Conservation (phyloP, 2,329 filamentous ascomycete species). For the Kalaharituber pfeilii region DNA sequence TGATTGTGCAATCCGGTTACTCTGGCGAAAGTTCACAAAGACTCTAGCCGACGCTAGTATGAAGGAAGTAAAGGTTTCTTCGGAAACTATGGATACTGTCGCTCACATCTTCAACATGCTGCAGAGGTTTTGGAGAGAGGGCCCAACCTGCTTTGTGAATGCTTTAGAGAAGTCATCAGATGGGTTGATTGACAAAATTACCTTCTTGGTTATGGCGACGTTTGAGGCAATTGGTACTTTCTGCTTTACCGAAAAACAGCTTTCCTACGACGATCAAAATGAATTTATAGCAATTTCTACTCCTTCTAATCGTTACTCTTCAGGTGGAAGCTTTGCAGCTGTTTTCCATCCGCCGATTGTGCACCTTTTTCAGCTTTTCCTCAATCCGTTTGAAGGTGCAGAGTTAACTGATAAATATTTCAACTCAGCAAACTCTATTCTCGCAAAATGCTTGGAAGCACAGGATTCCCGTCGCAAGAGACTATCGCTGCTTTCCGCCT, state of each 20-base stretch:
- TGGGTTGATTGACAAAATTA: conserved; percentile 33
- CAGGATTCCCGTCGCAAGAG: conserved; percentile 26
- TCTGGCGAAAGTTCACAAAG: conserved; percentile 45
- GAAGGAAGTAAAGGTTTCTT: conserved; percentile 80
- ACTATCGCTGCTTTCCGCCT: conserved; percentile 23
- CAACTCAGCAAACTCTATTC: conserved; percentile 16
- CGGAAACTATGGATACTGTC: conserved; percentile 65
- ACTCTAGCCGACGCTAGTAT: conserved; percentile 44
- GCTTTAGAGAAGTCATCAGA: conserved; percentile 22
- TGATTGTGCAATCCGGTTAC: conserved; percentile 35
- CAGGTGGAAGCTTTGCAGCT: conserved; percentile 34
- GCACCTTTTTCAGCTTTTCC: conserved; percentile 47
- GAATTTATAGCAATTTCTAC: conserved; percentile 46
- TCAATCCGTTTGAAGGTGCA: conserved; percentile 33
- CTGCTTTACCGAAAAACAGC: conserved; percentile 45
- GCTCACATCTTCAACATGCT: conserved; percentile 53
- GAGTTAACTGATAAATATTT: conserved; percentile 31
- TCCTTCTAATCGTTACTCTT: conserved; percentile 41
- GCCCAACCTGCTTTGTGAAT: conserved; percentile 29
- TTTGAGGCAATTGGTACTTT: conserved; percentile 40
- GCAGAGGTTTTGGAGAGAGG: conserved; percentile 48
- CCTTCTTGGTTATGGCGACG: conserved; percentile 35
- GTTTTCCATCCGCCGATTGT: conserved; percentile 40
- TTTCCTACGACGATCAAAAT: conserved; percentile 36
- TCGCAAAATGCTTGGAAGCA: conserved; percentile 15